Base-by-base conservation (phyloP, 805 yeast species). In the Suhomyces tanzawaensis region DNA sequence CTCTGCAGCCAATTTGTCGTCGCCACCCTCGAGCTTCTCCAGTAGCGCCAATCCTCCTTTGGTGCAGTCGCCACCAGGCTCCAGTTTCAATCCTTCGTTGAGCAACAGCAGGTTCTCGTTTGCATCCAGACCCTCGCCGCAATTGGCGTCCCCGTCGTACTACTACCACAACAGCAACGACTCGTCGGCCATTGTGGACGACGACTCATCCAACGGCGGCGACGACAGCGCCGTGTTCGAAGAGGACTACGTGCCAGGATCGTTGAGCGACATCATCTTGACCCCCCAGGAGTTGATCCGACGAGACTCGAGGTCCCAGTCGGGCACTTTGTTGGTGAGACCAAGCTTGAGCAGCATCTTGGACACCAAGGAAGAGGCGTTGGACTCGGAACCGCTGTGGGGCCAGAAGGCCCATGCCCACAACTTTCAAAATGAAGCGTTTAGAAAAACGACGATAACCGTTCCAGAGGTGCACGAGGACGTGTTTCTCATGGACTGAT, bases 231-330 rank as follows among this genome's bases (percentile, higher is more conserved):
- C 40, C 7, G 45, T 71, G 5, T 75, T 64, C 53, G 85, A 76
- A 32, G 90, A 85, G 47, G 95, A 85, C 53, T 84, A 79, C 49
- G 84, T 89, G 3, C 97, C 97, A 1, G 79, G 82, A 4, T 77
- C 90, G 19, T 63, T 89, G 26, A 76, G 82, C n/a, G 95, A 87
- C 47, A 65, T 88, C 34, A 65, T 69, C 14, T 64, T 90, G 34
- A 86, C 95, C 0, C 95, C 95, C 0, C 85, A 79, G 47, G 96
- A 89, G 55, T 60, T 84, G 15, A 64, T 62, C 42, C 68, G 82
- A 49, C 71, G 96, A 32, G 78, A 88, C 43, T 81, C 89, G 8
- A 69, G 87, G 41, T 72, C 79, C 7, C 72, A 68, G 35, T 60
- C 68, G 17, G 74, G 74, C 1, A 68, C 72, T 0, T 48, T 69